Base-by-base conservation (phyloP, 768 basidiomycete genomes). In the Tremella mesenterica region DNA sequence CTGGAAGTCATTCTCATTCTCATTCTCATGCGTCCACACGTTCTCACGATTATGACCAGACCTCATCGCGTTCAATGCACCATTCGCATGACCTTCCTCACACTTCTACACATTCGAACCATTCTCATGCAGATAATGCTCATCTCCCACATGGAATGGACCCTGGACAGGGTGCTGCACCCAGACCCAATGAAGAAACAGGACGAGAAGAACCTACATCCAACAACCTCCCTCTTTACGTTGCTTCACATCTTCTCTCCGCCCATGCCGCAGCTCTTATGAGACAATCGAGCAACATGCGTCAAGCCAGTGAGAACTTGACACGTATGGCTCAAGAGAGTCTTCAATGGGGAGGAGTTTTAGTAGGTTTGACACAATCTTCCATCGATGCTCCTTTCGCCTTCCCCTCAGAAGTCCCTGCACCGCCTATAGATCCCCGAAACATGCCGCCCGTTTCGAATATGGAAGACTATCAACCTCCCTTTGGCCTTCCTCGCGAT, bases 241-340 rank as follows among this genome's bases (percentile, higher is more conserved):
- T 67, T n/a, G 65, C 65, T 6, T 63, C 61, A 7, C 65, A 67
- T 26, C 53, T 67, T 3, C 54, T 67, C 5, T 61, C 60, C 2
- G 55, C 57, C 4, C 65, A 67, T 36, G 65, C 62, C 10, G 39
- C 60, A 6, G 53, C 45, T 2, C 41, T 64, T 12, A 57, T 67
- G 48, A 44, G 52, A 21, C 62, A 64, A 10, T 61, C 59, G 9
- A 45, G 36, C 2, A 31, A 25, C 6, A 54, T 61, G 38, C 41
- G 33, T 4, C 58, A 61, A 14, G 33, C 46, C 6, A 48, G 53
- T 38, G 60, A 64, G 43, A 50, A 56, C 14, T 61, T 67, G 60
- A 34, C 39, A 6, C 56, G 47, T 13, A 52, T 67, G 53, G 65
- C 65, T 2, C 52, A 50, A 47, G 60, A 61, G 46, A 58, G 55